Conservation (phyloP, 495 filamentous ascomycete species). For the Penicillium malachiteum region DNA sequence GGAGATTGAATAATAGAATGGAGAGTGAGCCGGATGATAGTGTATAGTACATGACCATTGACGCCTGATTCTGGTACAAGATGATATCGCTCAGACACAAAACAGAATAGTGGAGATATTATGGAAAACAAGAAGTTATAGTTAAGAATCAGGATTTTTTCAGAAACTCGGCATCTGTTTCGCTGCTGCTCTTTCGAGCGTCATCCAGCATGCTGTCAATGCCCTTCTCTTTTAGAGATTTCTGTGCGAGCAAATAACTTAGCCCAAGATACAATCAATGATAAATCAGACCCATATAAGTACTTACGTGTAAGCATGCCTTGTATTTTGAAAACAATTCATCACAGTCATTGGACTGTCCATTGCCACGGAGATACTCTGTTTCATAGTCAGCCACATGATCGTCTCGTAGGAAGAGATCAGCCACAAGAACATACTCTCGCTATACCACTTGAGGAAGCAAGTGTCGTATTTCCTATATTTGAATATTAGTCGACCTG, state of each 20-base stretch:
- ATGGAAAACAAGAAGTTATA: not conserved
- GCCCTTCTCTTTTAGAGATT: conserved; percentile 76
- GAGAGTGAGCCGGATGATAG: too few species aligned
- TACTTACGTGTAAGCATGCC: conserved; percentile 70
- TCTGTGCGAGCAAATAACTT: conserved; percentile 41
- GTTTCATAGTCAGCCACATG: conserved; percentile 12
- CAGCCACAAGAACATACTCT: conserved; percentile 59
- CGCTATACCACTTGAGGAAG: conserved; percentile 95
- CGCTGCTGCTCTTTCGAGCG: conserved; percentile 74
- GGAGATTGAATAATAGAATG: too few species aligned
- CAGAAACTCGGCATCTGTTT: conserved; percentile 74
- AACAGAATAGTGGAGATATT: conserved; percentile 9
- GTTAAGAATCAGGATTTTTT: conserved; percentile 34
- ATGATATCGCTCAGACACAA: too few species aligned
- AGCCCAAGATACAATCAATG: not conserved
- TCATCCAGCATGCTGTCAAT: conserved; percentile 87
- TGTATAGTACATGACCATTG: too few species aligned
- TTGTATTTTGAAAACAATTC: conserved; percentile 84
- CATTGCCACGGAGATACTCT: conserved; percentile 85
- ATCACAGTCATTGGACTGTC: conserved; percentile 78
- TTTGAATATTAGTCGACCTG: conserved; percentile 16
- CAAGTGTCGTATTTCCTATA: conserved; percentile 82
- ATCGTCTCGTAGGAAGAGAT: not conserved
- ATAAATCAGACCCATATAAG: not conserved
- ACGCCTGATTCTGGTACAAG: too few species aligned